Percentiles rank a stretch among this genome's conserved stretches.
phyloP scores from a whole-genome alignment of 2,329 filamentous ascomycete species.

The Clarireedia homoeocarpa region DNA sequence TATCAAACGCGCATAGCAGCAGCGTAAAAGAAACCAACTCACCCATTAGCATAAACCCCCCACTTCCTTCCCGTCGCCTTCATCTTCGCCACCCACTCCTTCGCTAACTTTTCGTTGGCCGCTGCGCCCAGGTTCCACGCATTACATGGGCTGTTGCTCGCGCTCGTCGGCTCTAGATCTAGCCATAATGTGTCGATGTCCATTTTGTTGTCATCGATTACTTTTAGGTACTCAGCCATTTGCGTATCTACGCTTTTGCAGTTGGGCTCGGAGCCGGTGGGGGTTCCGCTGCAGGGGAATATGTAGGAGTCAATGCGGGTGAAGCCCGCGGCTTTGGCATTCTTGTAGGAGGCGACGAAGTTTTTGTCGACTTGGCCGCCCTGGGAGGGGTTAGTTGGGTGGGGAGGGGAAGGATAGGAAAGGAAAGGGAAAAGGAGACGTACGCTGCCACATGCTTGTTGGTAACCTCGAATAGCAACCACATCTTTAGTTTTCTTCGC shows the following conservation, averaged over 20 bases:
- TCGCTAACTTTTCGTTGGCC: constrained; percentile 19
- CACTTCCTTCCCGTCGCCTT: constrained; percentile 15
- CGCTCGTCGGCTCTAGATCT: constrained; percentile 19
- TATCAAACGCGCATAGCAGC: background rate
- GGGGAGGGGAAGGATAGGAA: background rate
- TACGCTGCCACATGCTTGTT: constrained; percentile 15
- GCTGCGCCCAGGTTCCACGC: constrained; percentile 19
- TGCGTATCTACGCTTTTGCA: constrained; percentile 19
- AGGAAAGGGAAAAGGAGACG: background rate
- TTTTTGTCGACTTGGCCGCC: constrained; percentile 18
- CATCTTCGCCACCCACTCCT: constrained; percentile 18
- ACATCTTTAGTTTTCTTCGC: constrained; percentile 13
- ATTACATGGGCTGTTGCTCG: constrained; percentile 13
- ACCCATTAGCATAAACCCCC: constrained; percentile 25
- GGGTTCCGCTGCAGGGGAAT: constrained; percentile 22
- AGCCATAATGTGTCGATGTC: constrained; percentile 19
- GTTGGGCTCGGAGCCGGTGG: constrained; percentile 14
- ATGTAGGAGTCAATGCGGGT: constrained; percentile 20
- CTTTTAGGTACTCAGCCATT: constrained; percentile 17
- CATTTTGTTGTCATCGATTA: constrained; percentile 16
- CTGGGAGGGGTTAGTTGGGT: background rate
- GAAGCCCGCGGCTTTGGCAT: constrained; percentile 19
- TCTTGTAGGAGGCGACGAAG: constrained; percentile 17
- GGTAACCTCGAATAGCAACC: constrained; percentile 15
- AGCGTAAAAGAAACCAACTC: background rate